Evolutionary conservation across 2,329 filamentous ascomycete genomes (phyloP).

Genomic region (Penicillium sp.): DNA sequence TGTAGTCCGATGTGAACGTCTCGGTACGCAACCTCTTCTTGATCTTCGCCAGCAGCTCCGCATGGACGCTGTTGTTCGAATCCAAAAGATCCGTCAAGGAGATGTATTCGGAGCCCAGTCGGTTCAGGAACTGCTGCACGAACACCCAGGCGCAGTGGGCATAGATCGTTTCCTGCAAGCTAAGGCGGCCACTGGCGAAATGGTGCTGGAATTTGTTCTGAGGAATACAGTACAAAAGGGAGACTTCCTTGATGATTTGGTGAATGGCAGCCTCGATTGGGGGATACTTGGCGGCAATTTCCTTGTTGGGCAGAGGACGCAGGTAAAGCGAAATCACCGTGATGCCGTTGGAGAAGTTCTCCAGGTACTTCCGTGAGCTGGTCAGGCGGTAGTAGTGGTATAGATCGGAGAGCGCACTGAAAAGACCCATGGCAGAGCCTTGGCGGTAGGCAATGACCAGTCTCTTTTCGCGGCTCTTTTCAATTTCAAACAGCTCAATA

Average conservation of each 20-base stretch:
- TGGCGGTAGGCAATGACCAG: conserved; percentile 91
- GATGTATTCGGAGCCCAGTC: conserved; percentile 81
- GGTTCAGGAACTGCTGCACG: conserved; percentile 94
- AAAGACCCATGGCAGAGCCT: conserved; percentile 81
- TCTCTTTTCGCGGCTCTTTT: conserved; percentile 82
- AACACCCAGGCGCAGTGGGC: conserved; percentile 97
- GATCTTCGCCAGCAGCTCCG: conserved; percentile 82
- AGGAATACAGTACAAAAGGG: conserved; percentile 90
- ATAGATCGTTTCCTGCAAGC: conserved; percentile 92
- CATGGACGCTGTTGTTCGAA: conserved; percentile 69
- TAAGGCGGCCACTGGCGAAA: conserved; percentile 77
- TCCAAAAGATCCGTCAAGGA: conserved; percentile 76
- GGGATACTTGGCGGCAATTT: conserved; percentile 53
- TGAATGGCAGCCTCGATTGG: conserved; percentile 90
- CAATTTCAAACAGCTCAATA: conserved; percentile 95
- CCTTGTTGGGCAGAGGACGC: conserved; percentile 56
- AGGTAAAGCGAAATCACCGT: conserved; percentile 95
- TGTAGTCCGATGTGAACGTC: conserved; percentile 97
- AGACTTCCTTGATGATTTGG: conserved; percentile 98
- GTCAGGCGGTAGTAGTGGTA: conserved; percentile 99
- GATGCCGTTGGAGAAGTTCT: conserved; percentile 98
- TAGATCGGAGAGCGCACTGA: conserved; percentile 87
- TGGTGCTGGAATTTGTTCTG: conserved; percentile 91
- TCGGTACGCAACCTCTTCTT: conserved; percentile 92
- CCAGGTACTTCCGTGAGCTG: conserved; percentile 91